Base-by-base conservation (phyloP, 164 flowering plant species). In the Chloranthus sessilifolius region DNA sequence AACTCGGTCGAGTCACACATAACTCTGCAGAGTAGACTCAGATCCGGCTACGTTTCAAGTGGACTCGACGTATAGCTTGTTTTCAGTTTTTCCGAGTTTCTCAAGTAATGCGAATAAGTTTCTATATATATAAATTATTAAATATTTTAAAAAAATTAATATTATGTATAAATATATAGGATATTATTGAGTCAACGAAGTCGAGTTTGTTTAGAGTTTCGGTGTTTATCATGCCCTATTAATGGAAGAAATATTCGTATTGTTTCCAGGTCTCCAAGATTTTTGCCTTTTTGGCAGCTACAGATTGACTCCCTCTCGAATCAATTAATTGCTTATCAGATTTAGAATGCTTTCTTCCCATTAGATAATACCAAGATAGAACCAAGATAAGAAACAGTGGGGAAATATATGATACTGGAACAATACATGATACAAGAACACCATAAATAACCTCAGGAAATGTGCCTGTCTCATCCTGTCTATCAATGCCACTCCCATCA, bases 281-380 rank as follows among this genome's bases (percentile, higher is more conserved):
- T 70, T 84, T 67, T 70, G n/a, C 81, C 69, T 66, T 84, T 53
- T 73, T 81, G 9, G 73, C 17, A 19, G 36, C 58, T 20, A 17
- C 35, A 48, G 56, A 12, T 38, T 66, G 62, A 3, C 43, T 47
- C 26, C 24, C 34, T 15, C 56, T 67, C 27, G 30, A n/a, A 29
- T 58, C 62, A 46, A 45, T 57, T 22, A 17, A 16, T 51, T 47
- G 48, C 57, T 62, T 58, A 7, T 51, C 42, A 31, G 24, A 43
- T 47, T 47, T 56, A 27, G 17, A 31, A 28, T 48, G 56, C 51
- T 50, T 63, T 43, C 30, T 21, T 19, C 21, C 2, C 47, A 23
- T 46, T 9, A 46, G 20, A 47, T 11, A 28, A 43, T 25, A 33
- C 28, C n/a, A n/a, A n/a, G 57, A 19, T 33, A 50, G 1, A 17